phyloP scores from a whole-genome alignment of 768 basidiomycete species.

The Stropharia rugosoannulata region DNA sequence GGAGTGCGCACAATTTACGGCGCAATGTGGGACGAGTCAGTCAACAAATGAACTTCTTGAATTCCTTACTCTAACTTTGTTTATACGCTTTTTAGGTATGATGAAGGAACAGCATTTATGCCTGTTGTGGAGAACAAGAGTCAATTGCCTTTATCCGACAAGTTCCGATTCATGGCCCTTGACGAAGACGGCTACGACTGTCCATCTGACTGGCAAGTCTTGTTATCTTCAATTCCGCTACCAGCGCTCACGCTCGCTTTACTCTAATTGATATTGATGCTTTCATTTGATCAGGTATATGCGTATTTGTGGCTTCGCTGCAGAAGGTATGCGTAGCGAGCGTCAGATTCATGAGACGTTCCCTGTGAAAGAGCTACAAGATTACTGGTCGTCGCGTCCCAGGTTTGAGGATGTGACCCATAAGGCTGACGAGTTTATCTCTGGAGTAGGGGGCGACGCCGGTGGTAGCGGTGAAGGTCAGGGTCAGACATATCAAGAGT shows the following conservation, averaged over 20 bases:
- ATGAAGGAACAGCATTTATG: conserved; percentile 83
- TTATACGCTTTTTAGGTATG: conserved; percentile 49
- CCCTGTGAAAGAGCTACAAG: conserved; percentile 68
- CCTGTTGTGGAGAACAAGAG: conserved; percentile 62
- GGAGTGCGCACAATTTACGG: conserved; percentile 71
- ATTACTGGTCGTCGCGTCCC: conserved; percentile 71
- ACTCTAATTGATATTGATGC: neutral
- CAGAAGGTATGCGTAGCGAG: conserved; percentile 64
- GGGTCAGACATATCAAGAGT: conserved; percentile 40
- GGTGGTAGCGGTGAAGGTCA: conserved; percentile 14
- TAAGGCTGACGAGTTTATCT: conserved; percentile 28
- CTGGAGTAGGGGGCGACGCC: conserved; percentile 19
- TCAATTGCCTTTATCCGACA: conserved; percentile 58
- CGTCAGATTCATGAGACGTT: conserved; percentile 62
- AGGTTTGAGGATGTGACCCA: conserved; percentile 46
- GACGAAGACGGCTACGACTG: conserved; percentile 79
- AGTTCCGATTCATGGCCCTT: conserved; percentile 63
- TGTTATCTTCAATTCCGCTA: conserved; percentile 7
- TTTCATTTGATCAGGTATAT: conserved; percentile 53
- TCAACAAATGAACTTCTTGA: conserved; percentile 11
- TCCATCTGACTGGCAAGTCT: conserved; percentile 74
- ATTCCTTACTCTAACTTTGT: conserved; percentile 1
- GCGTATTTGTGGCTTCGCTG: conserved; percentile 74
- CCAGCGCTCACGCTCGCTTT: neutral
- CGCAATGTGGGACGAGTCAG: conserved; percentile 88